Conservation (phyloP, 257 asterid species). For the Fraxinus pennsylvanica region DNA sequence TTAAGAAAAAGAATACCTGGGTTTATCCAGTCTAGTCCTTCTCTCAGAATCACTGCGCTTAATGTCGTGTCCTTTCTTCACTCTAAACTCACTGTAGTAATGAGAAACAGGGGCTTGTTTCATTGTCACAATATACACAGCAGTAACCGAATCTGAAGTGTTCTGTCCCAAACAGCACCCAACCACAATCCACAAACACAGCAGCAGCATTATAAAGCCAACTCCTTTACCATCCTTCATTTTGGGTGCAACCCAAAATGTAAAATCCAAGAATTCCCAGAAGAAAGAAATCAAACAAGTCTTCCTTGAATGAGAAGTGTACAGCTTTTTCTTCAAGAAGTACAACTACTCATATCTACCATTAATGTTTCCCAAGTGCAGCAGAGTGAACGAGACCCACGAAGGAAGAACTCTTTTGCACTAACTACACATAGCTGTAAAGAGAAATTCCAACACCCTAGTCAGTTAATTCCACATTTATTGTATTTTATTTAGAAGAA, state of each 20-base stretch:
- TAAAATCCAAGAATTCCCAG: conserved; percentile 19
- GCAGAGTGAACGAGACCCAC: conserved; percentile 27
- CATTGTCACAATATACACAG: conserved; percentile 84
- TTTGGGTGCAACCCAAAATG: conserved; percentile 18
- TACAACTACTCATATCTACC: conserved; percentile 36
- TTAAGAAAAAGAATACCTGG: conserved; percentile 37
- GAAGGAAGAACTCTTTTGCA: conserved; percentile 41
- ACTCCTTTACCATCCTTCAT: conserved; percentile 53
- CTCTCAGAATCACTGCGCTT: conserved; percentile 45
- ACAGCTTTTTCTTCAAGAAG: conserved; percentile 31
- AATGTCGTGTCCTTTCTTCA: conserved; percentile 36
- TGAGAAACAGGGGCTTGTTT: conserved; percentile 70
- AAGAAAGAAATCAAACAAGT: conserved; percentile 16
- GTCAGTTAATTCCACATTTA: conserved; percentile 24
- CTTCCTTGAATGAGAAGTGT: conserved; percentile 29
- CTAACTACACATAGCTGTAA: conserved; percentile 39
- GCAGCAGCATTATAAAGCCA: conserved; percentile 31
- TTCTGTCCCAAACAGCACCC: conserved; percentile 44
- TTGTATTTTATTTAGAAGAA: conserved; percentile 11
- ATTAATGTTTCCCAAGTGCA: conserved; percentile 26
- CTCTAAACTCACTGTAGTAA: conserved; percentile 54
- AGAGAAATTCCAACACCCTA: conserved; percentile 32
- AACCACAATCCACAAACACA: conserved; percentile 54
- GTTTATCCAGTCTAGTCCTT: conserved; percentile 52
- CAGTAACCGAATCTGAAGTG: conserved; percentile 42